These are phyloP conservation scores for Coniferiporia weirii DNA, from an alignment of 1,284 basidiomycete genomes.

Conservation along the genomic window DNA sequence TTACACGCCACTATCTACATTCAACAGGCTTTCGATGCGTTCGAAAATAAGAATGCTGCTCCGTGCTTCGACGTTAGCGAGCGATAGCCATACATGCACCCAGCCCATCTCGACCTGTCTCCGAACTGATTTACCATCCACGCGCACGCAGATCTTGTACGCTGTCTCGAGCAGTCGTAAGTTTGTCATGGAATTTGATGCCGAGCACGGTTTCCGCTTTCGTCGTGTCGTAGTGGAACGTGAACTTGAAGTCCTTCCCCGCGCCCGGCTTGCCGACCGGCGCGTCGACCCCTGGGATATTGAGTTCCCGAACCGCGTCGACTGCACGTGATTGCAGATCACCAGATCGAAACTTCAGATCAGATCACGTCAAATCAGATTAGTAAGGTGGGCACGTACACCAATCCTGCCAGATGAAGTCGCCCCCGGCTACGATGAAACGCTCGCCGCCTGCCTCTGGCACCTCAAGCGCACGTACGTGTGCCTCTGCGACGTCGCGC, in stretches of 20 bases:
- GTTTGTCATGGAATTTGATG: constrained; percentile 4
- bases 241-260: neutral
- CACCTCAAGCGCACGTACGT: constrained; percentile 36
- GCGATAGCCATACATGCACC: too few species aligned
- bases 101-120: too few species aligned
- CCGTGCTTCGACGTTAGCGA: too few species aligned
- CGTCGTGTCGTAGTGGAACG: neutral
- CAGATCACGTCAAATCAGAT: neutral
- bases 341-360: neutral
- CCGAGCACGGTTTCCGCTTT: constrained; percentile 5
- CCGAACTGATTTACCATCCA: constrained; percentile 11
- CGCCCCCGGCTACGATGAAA: constrained; percentile 34
- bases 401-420: constrained; percentile 18
- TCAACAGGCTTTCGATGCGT: too few species aligned
- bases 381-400: constrained; percentile 17
- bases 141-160: constrained; percentile 12
- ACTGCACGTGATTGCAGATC: neutral
- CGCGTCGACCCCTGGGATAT: constrained; percentile 1
- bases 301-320: constrained; percentile 7
- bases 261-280: constrained; percentile 9
- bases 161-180: constrained; percentile 8
- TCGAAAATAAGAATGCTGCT: too few species aligned
- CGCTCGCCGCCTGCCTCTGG: constrained; percentile 37
- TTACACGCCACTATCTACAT: too few species aligned
- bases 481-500: constrained; percentile 40